These are phyloP conservation scores for Tricholoma saponaceum DNA, from an alignment of 768 basidiomycete genomes.

Conservation along the genomic window DNA sequence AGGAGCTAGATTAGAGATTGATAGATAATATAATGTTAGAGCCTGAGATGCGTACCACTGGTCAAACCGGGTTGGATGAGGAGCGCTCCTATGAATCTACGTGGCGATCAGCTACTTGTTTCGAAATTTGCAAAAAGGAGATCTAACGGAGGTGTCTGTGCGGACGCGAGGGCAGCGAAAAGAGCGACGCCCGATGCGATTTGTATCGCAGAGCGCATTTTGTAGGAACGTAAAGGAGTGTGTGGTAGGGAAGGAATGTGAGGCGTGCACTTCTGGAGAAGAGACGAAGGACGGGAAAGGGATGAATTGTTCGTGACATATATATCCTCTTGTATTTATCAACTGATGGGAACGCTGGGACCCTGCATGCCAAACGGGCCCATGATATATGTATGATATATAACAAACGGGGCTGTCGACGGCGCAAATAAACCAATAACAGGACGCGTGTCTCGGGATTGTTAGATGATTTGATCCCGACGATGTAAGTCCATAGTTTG, in stretches of 20 bases:
- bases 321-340: no score
- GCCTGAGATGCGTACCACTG: conserved; percentile 28
- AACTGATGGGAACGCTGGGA: no score
- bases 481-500: no score
- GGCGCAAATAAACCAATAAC: no score
- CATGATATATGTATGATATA: no score
- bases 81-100: conserved; percentile 38
- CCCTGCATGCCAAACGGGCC: no score
- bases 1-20: background rate
- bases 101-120: background rate
- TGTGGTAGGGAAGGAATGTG: conserved; percentile 7
- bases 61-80: conserved; percentile 41
- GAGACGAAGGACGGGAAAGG: background rate
- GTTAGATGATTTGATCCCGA: no score
- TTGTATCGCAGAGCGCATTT: conserved; percentile 15
- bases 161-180: conserved; percentile 18
- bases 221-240: conserved; percentile 15
- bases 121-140: background rate
- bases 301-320: background rate
- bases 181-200: conserved; percentile 11
- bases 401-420: no score
- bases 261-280: background rate
- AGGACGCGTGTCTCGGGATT: no score
- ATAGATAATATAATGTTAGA: background rate
- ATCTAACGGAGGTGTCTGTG: conserved; percentile 23